These are phyloP conservation scores for Nothophoma quercina DNA, from an alignment of 2,329 filamentous ascomycete species.

Conservation along the genomic window DNA sequence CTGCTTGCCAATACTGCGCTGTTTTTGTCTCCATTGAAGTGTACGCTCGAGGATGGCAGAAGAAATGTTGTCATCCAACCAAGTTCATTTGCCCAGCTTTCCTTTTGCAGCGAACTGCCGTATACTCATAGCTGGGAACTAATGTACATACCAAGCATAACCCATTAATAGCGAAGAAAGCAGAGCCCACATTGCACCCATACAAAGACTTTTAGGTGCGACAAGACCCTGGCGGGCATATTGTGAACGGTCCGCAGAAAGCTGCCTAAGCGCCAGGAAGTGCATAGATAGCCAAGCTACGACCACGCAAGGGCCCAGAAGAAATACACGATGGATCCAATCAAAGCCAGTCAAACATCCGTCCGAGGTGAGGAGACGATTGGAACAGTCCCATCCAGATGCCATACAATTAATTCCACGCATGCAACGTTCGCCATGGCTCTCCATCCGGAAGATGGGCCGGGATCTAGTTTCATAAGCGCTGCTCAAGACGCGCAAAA, in stretches of 20 bases:
- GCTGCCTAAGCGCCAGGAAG: not conserved
- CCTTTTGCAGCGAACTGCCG: not conserved
- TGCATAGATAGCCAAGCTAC: constrained; percentile 2
- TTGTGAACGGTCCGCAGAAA: constrained; percentile 1
- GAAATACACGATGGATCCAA: constrained; percentile 16
- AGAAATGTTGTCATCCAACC: not conserved
- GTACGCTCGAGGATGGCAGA: not conserved
- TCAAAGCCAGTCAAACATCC: constrained; percentile 11
- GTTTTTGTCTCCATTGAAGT: not conserved
- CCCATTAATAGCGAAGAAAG: constrained; percentile 12
- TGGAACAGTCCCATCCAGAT: constrained; percentile 6
- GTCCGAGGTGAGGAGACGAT: constrained; percentile 9
- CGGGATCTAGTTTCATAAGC: constrained; percentile 19
- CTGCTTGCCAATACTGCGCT: not conserved
- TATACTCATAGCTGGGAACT: constrained; percentile 12
- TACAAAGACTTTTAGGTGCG: constrained; percentile 8
- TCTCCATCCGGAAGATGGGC: constrained; percentile 7
- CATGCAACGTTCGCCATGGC: not conserved
- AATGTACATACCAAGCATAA: constrained; percentile 19
- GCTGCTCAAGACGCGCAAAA: constrained; percentile 7
- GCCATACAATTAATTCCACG: not conserved
- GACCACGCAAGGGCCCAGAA: constrained; percentile 6
- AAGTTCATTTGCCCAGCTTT: constrained; percentile 1
- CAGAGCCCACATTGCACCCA: constrained; percentile 4
- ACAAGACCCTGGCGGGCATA: not conserved